Conservation (phyloP, 352 stramenopile genomes). For the Globisporangium abappressorium region DNA sequence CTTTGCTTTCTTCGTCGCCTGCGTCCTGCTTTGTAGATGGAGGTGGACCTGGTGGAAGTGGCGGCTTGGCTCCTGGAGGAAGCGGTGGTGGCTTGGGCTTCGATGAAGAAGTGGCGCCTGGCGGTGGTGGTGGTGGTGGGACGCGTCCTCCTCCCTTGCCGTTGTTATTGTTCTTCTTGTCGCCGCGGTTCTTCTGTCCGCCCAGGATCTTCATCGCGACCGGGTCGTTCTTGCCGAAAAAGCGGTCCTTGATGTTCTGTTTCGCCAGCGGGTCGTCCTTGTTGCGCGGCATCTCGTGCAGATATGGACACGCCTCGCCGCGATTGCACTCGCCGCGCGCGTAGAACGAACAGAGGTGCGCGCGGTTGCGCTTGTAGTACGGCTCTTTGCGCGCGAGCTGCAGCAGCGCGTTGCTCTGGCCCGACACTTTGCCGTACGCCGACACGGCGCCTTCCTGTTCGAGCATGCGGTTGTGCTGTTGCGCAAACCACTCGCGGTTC, state of each 20-base stretch:
- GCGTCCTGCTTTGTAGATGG: slow-evolving; percentile 22
- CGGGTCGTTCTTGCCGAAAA: slow-evolving; percentile 93
- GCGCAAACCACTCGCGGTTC: slow-evolving; percentile 94
- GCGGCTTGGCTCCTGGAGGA: slow-evolving; percentile 56
- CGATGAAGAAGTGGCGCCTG: slow-evolving; percentile 13
- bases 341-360: slow-evolving; percentile 95
- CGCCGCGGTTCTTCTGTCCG: slow-evolving; percentile 21
- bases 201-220: slow-evolving; percentile 90
- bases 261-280: slow-evolving; percentile 93
- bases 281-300: slow-evolving; percentile 93
- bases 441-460: slow-evolving; percentile 87
- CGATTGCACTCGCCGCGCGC: slow-evolving; percentile 92
- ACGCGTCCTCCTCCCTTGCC: slow-evolving; percentile 20
- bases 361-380: slow-evolving; percentile 91
- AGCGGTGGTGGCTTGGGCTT: slow-evolving; percentile 60
- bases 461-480: slow-evolving; percentile 89
- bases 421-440: slow-evolving; percentile 80
- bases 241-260: slow-evolving; percentile 95
- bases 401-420: slow-evolving; percentile 75
- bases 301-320: slow-evolving; percentile 91
- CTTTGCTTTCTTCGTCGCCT: slow-evolving; percentile 32
- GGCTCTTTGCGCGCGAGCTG: slow-evolving; percentile 82
- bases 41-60: slow-evolving; percentile 55
- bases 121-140: slow-evolving; percentile 30
- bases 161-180: slow-evolving; percentile 21